Conservation (phyloP, 2,329 filamentous ascomycete genomes). For the Sordariomycetes sp. region DNA sequence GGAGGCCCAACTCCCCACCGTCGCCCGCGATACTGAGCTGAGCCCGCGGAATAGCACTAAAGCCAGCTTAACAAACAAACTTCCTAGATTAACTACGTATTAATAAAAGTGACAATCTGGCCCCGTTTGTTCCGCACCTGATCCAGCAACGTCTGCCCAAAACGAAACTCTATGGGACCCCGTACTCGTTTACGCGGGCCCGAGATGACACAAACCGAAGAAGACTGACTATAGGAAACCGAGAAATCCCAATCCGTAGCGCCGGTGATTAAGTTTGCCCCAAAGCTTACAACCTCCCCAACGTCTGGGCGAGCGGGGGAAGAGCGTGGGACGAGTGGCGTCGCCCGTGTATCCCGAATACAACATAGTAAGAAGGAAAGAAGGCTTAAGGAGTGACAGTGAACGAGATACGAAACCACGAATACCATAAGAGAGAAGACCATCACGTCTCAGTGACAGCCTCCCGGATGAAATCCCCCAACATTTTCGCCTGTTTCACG, state of each 20-base stretch:
- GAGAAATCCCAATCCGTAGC: neutral
- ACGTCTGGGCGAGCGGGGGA: neutral
- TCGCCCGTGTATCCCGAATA: neutral
- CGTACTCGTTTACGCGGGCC: neutral
- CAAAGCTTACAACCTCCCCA: neutral
- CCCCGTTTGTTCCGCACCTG: neutral
- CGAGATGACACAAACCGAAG: neutral
- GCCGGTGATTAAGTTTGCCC: neutral
- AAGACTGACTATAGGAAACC: neutral
- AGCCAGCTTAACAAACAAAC: neutral
- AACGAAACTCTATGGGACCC: neutral
- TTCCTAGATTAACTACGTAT: neutral
- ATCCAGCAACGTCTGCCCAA: neutral
- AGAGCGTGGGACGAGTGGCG: neutral
- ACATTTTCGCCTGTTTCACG: conserved; percentile 20
- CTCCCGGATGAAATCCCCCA: conserved; percentile 22
- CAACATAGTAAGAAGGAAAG: neutral
- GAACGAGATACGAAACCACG: neutral
- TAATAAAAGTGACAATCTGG: neutral
- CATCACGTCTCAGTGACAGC: conserved; percentile 12
- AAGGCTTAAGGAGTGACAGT: neutral
- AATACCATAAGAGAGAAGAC: neutral
- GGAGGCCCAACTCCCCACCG: neutral
- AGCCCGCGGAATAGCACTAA: too few species aligned
- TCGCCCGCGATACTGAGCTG: too few species aligned